phyloP scores from a whole-genome alignment of 2,329 filamentous ascomycete genomes.

The Hortaea werneckii region DNA sequence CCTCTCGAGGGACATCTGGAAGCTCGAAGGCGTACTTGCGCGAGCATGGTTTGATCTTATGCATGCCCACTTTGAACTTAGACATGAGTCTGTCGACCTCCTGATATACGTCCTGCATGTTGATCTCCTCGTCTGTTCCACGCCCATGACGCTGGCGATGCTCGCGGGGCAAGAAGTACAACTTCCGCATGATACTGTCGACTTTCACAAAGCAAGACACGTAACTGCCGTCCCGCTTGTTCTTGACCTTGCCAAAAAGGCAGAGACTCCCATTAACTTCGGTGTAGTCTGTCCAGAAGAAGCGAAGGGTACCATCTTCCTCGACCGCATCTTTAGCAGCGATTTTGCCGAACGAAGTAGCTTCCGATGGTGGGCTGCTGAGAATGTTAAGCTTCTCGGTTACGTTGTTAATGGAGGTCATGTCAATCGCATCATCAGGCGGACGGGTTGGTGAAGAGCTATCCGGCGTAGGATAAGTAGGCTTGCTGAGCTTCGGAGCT shows the following conservation, averaged over 20 bases:
- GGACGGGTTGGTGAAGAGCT: constrained; percentile 66
- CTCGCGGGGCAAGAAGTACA: constrained; percentile 83
- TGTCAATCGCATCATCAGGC: constrained; percentile 48
- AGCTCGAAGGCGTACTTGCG: constrained; percentile 96
- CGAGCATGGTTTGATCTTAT: constrained; percentile 84
- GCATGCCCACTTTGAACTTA: constrained; percentile 71
- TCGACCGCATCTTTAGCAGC: constrained; percentile 80
- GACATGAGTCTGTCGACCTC: constrained; percentile 87
- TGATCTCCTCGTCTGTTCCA: constrained; percentile 66
- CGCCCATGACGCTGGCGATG: constrained; percentile 48
- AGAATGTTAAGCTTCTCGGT: constrained; percentile 78
- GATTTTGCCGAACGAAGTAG: constrained; percentile 64
- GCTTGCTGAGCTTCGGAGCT: constrained; percentile 60
- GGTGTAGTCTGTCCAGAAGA: constrained; percentile 97
- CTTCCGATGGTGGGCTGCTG: constrained; percentile 59
- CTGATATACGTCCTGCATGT: constrained; percentile 79
- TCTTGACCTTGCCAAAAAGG: constrained; percentile 89
- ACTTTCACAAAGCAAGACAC: constrained; percentile 94
- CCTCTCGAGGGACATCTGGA: constrained; percentile 73
- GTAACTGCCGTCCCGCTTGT: constrained; percentile 68
- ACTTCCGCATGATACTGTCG: constrained; percentile 84
- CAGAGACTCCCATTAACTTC: constrained; percentile 87
- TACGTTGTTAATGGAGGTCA: constrained; percentile 82
- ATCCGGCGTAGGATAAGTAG: constrained; percentile 57
- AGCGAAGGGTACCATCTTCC: constrained; percentile 77